A percentile compares a stretch with the other conserved stretches of the same genome.
phyloP scores from a whole-genome alignment of 139 green algal species.

The Haematococcus sp. region DNA sequence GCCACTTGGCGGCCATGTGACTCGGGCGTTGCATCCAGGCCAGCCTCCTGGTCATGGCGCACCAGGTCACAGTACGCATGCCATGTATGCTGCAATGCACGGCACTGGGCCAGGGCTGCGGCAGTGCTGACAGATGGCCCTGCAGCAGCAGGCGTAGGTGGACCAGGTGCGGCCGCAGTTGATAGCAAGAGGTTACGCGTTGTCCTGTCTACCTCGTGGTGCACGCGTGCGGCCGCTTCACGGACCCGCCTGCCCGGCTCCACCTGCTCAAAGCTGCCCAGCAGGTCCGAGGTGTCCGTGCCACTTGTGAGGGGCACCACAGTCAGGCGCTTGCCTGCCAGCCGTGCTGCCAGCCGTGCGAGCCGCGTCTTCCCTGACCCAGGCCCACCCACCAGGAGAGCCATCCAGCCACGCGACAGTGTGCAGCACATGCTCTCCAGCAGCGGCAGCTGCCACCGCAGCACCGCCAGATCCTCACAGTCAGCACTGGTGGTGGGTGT shows the following conservation, averaged over 20 bases:
- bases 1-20: background rate
- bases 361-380: slow-evolving; percentile 68
- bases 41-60: background rate
- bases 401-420: slow-evolving; percentile 65
- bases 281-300: slow-evolving; percentile 94
- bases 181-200: background rate
- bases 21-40: background rate
- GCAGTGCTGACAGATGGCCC: background rate
- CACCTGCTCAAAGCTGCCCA: slow-evolving; percentile 97
- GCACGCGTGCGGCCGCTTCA: slow-evolving; percentile 18
- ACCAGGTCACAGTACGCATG: background rate
- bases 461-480: slow-evolving; percentile 47
- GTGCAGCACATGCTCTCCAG: slow-evolving; percentile 66
- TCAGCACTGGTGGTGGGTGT: background rate
- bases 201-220: background rate
- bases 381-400: slow-evolving; percentile 63
- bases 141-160: slow-evolving; percentile 37
- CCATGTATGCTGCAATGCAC: background rate
- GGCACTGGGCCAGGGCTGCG: slow-evolving; percentile 8
- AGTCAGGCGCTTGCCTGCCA: slow-evolving; percentile 62
- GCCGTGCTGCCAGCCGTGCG: slow-evolving; percentile 51
- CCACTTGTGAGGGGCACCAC: slow-evolving; percentile 82
- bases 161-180: slow-evolving; percentile 27
- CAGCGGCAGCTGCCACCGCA: slow-evolving; percentile 55
- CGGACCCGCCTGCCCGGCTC: slow-evolving; percentile 49